Conservation (phyloP, 208 protist species). For the Leptomonas seymouri region DNA sequence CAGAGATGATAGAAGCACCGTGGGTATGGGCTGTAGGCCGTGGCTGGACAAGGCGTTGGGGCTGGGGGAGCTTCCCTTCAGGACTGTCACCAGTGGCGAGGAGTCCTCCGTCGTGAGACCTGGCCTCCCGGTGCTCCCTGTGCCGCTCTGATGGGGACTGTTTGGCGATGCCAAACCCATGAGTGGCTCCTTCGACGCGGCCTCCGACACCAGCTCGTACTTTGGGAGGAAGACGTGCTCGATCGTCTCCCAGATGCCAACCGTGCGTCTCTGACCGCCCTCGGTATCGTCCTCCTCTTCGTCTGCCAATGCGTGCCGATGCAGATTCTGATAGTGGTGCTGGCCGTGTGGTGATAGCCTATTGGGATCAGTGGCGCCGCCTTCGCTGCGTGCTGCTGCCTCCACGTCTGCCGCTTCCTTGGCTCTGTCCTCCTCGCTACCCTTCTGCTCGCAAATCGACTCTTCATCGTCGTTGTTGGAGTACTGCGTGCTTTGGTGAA, state of each 20-base stretch:
- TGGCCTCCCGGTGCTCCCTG: not conserved
- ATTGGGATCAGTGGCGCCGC: not conserved
- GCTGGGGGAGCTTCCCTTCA: constrained; percentile 7
- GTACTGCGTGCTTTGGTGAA: not conserved
- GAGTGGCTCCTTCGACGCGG: constrained; percentile 18
- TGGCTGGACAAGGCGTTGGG: constrained; percentile 6
- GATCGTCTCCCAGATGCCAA: constrained; percentile 53
- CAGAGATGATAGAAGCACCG: not conserved
- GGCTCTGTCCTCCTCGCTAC: constrained; percentile 12
- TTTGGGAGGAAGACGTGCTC: constrained; percentile 63
- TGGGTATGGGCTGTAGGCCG: not conserved
- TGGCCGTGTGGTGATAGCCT: not conserved
- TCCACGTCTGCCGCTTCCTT: no score
- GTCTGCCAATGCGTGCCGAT: not conserved
- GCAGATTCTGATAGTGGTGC: not conserved
- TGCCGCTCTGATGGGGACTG: constrained; percentile 3
- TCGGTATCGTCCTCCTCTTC: constrained; percentile 28
- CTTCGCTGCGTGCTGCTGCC: not conserved
- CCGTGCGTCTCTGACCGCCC: not conserved
- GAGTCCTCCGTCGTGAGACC: not conserved
- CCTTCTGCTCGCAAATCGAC: constrained; percentile 22
- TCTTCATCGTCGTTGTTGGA: constrained; percentile 18
- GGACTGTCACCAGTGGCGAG: not conserved
- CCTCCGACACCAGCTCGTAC: constrained; percentile 50
- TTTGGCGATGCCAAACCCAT: constrained; percentile 18